These are phyloP conservation scores for Mesotaenium endlicherianum DNA, from an alignment of 139 green algal species.

Conservation along the genomic window DNA sequence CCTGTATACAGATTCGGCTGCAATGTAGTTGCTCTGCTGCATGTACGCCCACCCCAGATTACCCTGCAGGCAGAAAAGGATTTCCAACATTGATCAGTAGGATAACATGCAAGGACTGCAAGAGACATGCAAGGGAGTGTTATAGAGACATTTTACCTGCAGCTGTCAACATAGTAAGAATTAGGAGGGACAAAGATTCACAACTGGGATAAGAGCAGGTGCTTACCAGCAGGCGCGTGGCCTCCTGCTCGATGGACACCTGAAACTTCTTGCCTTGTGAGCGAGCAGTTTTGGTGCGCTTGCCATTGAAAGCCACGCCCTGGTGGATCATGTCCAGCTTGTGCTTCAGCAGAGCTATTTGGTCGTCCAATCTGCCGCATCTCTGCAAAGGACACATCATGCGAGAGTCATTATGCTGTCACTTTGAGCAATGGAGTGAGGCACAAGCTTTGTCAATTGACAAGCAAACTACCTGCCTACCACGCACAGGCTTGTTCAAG, in stretches of 20 bases:
- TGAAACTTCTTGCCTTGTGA: conserved; percentile 55
- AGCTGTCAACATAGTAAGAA: no score
- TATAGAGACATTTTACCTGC: no score
- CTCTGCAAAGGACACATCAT: conserved; percentile 26
- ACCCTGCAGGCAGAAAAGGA: conserved; percentile 16
- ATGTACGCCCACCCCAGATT: conserved; percentile 59
- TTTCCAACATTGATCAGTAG: not conserved
- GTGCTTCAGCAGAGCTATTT: conserved; percentile 51
- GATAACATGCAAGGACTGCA: no score
- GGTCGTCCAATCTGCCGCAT: conserved; percentile 50
- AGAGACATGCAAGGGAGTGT: no score
- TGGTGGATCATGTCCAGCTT: conserved; percentile 56
- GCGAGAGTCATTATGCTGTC: not conserved
- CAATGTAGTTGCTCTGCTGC: conserved; percentile 45
- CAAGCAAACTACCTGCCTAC: not conserved
- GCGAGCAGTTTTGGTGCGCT: conserved; percentile 49
- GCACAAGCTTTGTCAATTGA: not conserved
- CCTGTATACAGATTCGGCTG: conserved; percentile 52
- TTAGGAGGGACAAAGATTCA: not conserved
- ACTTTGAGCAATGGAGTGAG: not conserved
- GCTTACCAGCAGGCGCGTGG: conserved; percentile 50
- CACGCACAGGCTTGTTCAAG: no score
- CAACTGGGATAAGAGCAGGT: not conserved
- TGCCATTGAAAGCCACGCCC: conserved; percentile 50
- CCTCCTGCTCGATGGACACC: conserved; percentile 55